A percentile compares a stretch with the other conserved stretches of the same genome.
Conservation (phyloP, 768 basidiomycete genomes). For the Trametes sanguinea region DNA sequence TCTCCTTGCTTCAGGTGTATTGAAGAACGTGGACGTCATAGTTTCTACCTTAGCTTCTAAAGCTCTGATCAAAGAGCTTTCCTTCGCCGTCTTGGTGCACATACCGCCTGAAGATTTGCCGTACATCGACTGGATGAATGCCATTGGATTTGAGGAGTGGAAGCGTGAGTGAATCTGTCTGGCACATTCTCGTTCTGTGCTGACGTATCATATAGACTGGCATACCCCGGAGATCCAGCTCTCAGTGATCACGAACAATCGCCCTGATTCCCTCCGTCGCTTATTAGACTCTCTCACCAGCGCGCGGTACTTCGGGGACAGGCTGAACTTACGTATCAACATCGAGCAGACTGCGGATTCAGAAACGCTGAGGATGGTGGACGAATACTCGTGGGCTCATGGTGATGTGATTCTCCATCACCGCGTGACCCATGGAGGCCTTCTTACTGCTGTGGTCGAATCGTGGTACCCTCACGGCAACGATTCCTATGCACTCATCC, state of each 20-base stretch:
- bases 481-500: slow-evolving; percentile 73
- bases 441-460: slow-evolving; percentile 83
- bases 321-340: slow-evolving; percentile 63
- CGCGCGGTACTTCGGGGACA: slow-evolving; percentile 70
- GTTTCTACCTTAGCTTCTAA: neutral
- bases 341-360: slow-evolving; percentile 73
- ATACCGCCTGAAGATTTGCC: slow-evolving; percentile 52
- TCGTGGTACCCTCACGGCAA: slow-evolving; percentile 83
- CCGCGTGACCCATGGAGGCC: slow-evolving; percentile 75
- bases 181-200: slow-evolving; percentile 4
- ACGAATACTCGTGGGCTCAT: slow-evolving; percentile 58
- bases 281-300: slow-evolving; percentile 60
- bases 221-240: slow-evolving; percentile 67
- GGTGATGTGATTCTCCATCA: slow-evolving; percentile 65
- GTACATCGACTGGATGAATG: slow-evolving; percentile 62
- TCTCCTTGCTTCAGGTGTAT: neutral
- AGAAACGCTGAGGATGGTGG: slow-evolving; percentile 55
- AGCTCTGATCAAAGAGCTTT: slow-evolving; percentile 2
- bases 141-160: slow-evolving; percentile 59
- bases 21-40: neutral
- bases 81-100: slow-evolving; percentile 31
- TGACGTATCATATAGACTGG: slow-evolving; percentile 59
- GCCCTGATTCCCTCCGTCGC: slow-evolving; percentile 69
- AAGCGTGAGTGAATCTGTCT: slow-evolving; percentile 44
- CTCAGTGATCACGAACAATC: slow-evolving; percentile 75